phyloP scores from a whole-genome alignment of 257 asterid species.

The Linderniella brevidens region DNA sequence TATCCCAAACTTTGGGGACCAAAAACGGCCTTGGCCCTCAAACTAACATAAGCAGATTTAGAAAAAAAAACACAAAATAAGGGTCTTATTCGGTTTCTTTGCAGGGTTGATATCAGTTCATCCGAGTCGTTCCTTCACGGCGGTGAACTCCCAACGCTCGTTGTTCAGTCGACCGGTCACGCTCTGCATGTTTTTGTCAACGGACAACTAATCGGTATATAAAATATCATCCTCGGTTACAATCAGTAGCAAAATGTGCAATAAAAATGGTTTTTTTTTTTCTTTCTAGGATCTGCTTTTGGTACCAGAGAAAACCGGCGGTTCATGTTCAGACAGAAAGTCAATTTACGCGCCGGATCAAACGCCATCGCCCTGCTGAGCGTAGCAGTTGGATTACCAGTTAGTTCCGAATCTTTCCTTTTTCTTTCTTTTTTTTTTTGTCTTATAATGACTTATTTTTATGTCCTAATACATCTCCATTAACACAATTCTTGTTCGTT shows the following conservation, averaged over 20 bases:
- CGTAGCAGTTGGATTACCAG: constrained; percentile 90
- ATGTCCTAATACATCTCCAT: neutral
- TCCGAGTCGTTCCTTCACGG: constrained; percentile 66
- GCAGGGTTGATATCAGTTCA: constrained; percentile 59
- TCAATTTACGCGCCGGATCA: constrained; percentile 52
- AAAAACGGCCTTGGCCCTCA: neutral
- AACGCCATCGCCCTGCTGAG: constrained; percentile 73
- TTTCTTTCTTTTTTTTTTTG: neutral
- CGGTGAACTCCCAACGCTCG: constrained; percentile 65
- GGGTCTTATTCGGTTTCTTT: constrained; percentile 7
- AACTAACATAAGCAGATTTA: neutral
- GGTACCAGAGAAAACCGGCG: constrained; percentile 71
- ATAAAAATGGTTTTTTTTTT: neutral
- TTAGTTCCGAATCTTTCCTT: constrained; percentile 19
- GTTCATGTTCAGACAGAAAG: constrained; percentile 33
- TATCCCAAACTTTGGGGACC: too few relatives aligned
- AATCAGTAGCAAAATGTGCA: too few relatives aligned
- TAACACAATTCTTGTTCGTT: constrained; percentile 9
- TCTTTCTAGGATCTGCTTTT: constrained; percentile 53
- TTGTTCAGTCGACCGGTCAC: constrained; percentile 68
- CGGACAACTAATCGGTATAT: constrained; percentile 31
- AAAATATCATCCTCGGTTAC: too few relatives aligned
- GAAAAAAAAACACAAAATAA: neutral
- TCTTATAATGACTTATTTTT: too few relatives aligned
- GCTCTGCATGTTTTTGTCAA: constrained; percentile 74